A percentile compares a stretch with the other conserved stretches of the same genome.
phyloP scores from a whole-genome alignment of 2,329 filamentous ascomycete genomes.

The Colletotrichum sp. region DNA sequence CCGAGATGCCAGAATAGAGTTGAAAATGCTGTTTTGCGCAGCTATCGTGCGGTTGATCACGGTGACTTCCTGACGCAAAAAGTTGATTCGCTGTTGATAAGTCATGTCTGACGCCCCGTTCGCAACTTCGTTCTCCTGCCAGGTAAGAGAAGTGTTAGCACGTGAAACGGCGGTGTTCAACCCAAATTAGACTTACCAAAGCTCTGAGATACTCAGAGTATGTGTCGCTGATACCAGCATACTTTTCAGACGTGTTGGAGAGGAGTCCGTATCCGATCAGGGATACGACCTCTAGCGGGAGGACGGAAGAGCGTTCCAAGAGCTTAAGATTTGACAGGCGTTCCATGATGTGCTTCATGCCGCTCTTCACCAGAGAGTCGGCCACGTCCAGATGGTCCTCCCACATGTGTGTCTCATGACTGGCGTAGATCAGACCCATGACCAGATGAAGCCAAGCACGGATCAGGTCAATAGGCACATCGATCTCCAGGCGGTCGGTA shows the following conservation, averaged over 20 bases:
- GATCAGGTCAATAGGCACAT: constrained; percentile 40
- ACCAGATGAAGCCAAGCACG: constrained; percentile 48
- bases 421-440: constrained; percentile 37
- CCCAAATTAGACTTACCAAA: constrained; percentile 34
- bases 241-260: constrained; percentile 40
- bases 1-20: constrained; percentile 24
- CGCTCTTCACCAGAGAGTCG: constrained; percentile 34
- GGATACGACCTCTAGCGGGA: constrained; percentile 48
- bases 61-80: constrained; percentile 45
- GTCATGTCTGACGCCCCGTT: constrained; percentile 44
- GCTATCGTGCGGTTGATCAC: constrained; percentile 40
- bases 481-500: constrained; percentile 22
- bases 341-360: constrained; percentile 42
- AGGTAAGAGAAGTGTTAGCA: constrained; percentile 18
- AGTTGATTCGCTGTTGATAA: constrained; percentile 44
- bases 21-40: constrained; percentile 36
- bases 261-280: constrained; percentile 44
- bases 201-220: constrained; percentile 47
- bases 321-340: constrained; percentile 35
- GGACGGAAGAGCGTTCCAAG: constrained; percentile 39
- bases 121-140: constrained; percentile 43
- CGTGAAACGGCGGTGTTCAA: background rate
- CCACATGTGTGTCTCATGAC: constrained; percentile 27
- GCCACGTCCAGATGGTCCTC: constrained; percentile 33
- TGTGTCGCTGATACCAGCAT: constrained; percentile 42